These are phyloP conservation scores for Ophiocordyceps sinensis DNA, from an alignment of 2,329 filamentous ascomycete genomes.

Conservation along the genomic window DNA sequence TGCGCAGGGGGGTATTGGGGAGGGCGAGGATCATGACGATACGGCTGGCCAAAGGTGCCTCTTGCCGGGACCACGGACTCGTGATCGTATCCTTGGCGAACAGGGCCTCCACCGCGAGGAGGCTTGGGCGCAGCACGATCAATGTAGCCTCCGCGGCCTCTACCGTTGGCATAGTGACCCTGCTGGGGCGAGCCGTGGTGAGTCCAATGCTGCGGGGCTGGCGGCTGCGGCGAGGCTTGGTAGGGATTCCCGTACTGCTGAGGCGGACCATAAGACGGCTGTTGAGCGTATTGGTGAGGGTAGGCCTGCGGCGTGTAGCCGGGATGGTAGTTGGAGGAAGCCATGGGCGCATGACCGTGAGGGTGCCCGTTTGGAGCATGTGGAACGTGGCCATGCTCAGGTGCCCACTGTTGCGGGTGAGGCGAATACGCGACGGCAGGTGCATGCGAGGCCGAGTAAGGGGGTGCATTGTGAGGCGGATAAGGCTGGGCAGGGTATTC, in stretches of 20 bases:
- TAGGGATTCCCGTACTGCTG: slow-evolving; percentile 23
- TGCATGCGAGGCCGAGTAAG: slow-evolving; percentile 19
- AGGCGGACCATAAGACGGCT: slow-evolving; percentile 26
- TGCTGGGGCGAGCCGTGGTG: slow-evolving; percentile 17
- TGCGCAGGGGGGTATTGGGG: slow-evolving; percentile 18
- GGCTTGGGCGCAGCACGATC: slow-evolving; percentile 26
- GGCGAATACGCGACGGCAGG: slow-evolving; percentile 21
- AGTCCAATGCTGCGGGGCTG: slow-evolving; percentile 5
- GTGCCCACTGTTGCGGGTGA: slow-evolving; percentile 25
- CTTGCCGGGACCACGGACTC: slow-evolving; percentile 17
- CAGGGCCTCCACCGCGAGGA: slow-evolving; percentile 13
- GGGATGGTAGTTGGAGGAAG: slow-evolving; percentile 41
- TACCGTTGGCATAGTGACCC: slow-evolving; percentile 20
- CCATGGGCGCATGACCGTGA: slow-evolving; percentile 32
- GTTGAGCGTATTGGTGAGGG: slow-evolving; percentile 26
- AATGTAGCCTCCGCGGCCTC: slow-evolving; percentile 29
- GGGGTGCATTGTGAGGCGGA: slow-evolving; percentile 14
- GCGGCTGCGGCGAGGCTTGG: slow-evolving; percentile 15
- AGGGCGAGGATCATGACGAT: slow-evolving; percentile 23
- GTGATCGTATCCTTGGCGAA: slow-evolving; percentile 20
- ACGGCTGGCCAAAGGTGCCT: slow-evolving; percentile 23
- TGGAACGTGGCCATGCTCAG: slow-evolving; percentile 20
- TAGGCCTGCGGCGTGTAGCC: slow-evolving; percentile 45
- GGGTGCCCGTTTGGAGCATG: slow-evolving; percentile 24
- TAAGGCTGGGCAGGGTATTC: slow-evolving; percentile 27